These are phyloP conservation scores for Phialemonium atrogriseum DNA, from an alignment of 2,329 filamentous ascomycete species.

Conservation along the genomic window DNA sequence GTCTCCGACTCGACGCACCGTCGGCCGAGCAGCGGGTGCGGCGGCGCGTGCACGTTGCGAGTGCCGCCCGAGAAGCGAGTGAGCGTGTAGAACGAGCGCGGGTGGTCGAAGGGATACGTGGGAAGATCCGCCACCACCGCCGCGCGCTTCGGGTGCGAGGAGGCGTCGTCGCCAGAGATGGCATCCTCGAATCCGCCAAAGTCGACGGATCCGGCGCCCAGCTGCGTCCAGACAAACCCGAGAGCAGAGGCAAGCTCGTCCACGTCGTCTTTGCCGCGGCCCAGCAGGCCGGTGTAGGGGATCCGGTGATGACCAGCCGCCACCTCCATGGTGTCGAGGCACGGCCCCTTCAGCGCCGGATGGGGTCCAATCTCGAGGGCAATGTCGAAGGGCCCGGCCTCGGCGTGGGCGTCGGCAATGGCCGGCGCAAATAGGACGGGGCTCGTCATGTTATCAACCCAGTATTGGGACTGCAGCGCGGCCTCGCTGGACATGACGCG, in stretches of 20 bases:
- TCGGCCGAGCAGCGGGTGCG: conserved; percentile 43
- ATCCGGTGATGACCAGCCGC: too few relatives aligned
- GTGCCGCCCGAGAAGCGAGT: conserved; percentile 34
- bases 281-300: too few relatives aligned
- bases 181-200: too few relatives aligned
- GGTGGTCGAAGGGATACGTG: conserved; percentile 47
- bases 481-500: neutral
- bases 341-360: conserved; percentile 11
- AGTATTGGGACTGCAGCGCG: conserved; percentile 19
- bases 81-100: conserved; percentile 44
- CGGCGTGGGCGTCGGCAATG: conserved; percentile 17
- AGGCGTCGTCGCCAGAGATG: conserved; percentile 1
- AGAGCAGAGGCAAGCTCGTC: neutral
- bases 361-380: conserved; percentile 18
- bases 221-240: too few relatives aligned
- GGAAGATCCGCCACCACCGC: too few relatives aligned
- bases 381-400: conserved; percentile 12
- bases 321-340: conserved; percentile 21
- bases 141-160: too few relatives aligned
- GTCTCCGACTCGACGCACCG: conserved; percentile 34
- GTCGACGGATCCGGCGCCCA: too few relatives aligned
- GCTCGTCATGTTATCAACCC: conserved; percentile 24
- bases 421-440: conserved; percentile 27
- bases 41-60: conserved; percentile 33
- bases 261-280: too few relatives aligned